A percentile compares a stretch with the other conserved stretches of the same genome.
These are phyloP conservation scores for Tuber brumale DNA, from an alignment of 495 filamentous ascomycete genomes.

Conservation along the genomic window DNA sequence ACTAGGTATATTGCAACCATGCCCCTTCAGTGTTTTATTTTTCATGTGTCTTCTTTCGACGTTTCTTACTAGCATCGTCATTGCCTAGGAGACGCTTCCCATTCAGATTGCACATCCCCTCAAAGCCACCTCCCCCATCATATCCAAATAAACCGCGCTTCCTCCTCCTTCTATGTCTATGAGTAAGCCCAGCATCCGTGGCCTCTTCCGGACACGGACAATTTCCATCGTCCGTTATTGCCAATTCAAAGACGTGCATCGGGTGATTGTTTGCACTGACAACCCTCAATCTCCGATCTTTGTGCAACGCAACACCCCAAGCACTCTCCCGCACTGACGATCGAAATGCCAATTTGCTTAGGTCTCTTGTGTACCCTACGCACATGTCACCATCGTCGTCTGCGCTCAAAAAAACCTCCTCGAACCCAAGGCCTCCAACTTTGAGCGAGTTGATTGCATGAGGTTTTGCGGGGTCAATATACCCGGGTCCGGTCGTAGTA, in stretches of 20 bases:
- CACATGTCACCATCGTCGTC: conserved; percentile 88
- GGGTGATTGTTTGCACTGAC: conserved; percentile 62
- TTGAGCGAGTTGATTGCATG: conserved; percentile 76
- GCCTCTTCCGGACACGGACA: conserved; percentile 4
- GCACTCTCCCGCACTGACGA: conserved; percentile 67
- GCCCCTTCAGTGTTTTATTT: conserved; percentile 29
- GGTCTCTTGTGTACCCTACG: conserved; percentile 61
- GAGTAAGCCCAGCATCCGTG: conserved; percentile 12
- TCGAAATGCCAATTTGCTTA: conserved; percentile 33
- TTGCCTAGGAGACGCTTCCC: neutral
- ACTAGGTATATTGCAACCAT: conserved; percentile 63
- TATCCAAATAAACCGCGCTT: too few relatives aligned
- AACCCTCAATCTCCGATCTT: conserved; percentile 68
- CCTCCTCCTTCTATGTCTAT: conserved; percentile 26
- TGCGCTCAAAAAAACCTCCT: conserved; percentile 69
- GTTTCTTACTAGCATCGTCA: conserved; percentile 11
- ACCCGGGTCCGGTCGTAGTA: conserved; percentile 49
- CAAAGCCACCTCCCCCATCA: conserved; percentile 19
- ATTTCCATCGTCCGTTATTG: conserved; percentile 15
- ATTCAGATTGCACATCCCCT: neutral
- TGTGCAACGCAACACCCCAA: conserved; percentile 86
- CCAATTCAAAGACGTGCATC: conserved; percentile 40
- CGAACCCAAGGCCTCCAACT: conserved; percentile 68
- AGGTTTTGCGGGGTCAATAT: conserved; percentile 52
- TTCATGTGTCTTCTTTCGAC: conserved; percentile 21